Conservation (phyloP, 2,329 filamentous ascomycete genomes). For the Aspergillus hiratsukae region DNA sequence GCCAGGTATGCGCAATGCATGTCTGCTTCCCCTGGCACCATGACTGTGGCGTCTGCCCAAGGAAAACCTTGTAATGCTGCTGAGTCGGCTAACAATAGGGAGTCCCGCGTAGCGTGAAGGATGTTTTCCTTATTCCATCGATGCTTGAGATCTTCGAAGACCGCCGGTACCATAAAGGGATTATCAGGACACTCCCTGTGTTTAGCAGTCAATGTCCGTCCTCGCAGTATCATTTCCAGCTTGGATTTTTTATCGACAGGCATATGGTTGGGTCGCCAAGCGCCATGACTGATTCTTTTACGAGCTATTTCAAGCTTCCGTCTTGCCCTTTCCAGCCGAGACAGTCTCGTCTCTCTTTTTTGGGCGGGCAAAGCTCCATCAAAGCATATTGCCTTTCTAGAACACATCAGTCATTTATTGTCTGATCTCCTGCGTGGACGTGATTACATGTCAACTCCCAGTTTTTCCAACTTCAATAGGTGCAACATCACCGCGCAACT, state of each 20-base stretch:
- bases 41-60: constrained; percentile 41
- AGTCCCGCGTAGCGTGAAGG: constrained; percentile 7
- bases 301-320: constrained; percentile 52
- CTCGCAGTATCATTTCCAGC: constrained; percentile 23
- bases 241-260: constrained; percentile 5
- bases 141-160: constrained; percentile 65
- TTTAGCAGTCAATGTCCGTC: constrained; percentile 20
- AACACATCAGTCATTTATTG: constrained; percentile 7
- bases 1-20: constrained; percentile 67
- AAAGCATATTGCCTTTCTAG: constrained; percentile 70
- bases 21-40: constrained; percentile 84
- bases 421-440: constrained; percentile 21
- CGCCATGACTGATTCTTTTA: constrained; percentile 29
- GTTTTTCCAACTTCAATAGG: constrained; percentile 55
- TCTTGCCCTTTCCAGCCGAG: constrained; percentile 57
- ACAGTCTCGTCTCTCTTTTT: constrained; percentile 61
- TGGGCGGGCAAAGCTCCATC: constrained; percentile 71
- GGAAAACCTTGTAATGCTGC: constrained; percentile 16
- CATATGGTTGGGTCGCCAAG: constrained; percentile 11
- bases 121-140: constrained; percentile 32
- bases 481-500: constrained; percentile 57
- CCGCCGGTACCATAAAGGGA: constrained; percentile 71
- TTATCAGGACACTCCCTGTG: constrained; percentile 46
- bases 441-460: constrained; percentile 68
- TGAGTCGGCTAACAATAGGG: constrained; percentile 26